Evolutionary conservation across 108 stramenopile species (phyloP), one percentile per base, ranked within the genome.

Genomic region (Cyclotella choctawhatcheeana): DNA sequence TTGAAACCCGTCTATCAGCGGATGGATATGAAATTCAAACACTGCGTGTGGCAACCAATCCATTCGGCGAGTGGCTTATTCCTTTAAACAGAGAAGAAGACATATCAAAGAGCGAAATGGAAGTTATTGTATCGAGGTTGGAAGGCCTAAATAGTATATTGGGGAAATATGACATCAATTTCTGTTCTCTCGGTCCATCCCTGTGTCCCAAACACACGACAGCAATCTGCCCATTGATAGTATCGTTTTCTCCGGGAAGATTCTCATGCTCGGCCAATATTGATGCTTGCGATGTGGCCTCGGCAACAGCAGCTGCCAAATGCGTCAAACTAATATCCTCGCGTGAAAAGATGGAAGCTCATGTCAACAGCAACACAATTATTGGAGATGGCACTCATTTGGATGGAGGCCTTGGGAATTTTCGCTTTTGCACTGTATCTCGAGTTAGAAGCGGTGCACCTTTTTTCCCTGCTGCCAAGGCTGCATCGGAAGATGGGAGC

Each of bases 11-110:
- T n/a, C 40, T 89, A 14, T 47, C 25, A 10, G 26, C 70, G 14
- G 17, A 74, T 43, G 90, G 91, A 24, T 92, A 87, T 59, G 85
- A 74, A 34, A 87, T 95, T 16, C 93, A 95, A 64, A 92, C 93
- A 0, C 21, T 89, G 3, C 79, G 93, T n/a, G 76, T 95, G 22
- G 90, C 91, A 17, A 95, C 94, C 25, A 95, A 95, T 85, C 86
- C 94, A 26, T 95, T 95, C 67, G 85, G 84, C 10, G 90, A 95
- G 72, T 95, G 86, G 85, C 70, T 93, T 27, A 44, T 64, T 29
- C 50, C 17, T 31, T 20, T 5, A 37, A 43, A 21, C 2, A 47
- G 61, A 44, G 53, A 37, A 24, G 17, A 31, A 33, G 26, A 16
- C 30, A 8, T 30, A 12, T 17, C 16, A 31, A 50, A 63, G 21